Evolutionary conservation across 2,329 filamentous ascomycete genomes (phyloP).

Genomic region (Malbranchea zuffiana): DNA sequence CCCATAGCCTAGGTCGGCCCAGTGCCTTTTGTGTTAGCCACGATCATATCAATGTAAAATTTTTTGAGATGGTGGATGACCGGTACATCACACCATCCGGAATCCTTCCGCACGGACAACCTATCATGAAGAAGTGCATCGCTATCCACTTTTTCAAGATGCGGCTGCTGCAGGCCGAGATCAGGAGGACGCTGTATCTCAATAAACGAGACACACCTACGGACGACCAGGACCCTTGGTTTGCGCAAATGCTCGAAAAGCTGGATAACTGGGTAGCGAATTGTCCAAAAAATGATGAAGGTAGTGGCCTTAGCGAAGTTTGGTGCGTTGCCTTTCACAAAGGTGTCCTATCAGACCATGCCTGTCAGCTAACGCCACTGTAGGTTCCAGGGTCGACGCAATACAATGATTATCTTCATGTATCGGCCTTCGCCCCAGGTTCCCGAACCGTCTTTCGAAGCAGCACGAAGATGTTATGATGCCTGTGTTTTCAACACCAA

Average conservation of each 20-base stretch:
- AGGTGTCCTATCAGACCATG: too few relatives aligned
- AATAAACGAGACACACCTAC: constrained; percentile 66
- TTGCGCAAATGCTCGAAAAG: constrained; percentile 64
- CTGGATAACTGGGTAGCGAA: constrained; percentile 68
- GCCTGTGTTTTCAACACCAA: constrained; percentile 72
- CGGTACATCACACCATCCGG: constrained; percentile 68
- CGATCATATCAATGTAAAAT: constrained; percentile 74
- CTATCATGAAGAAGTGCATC: constrained; percentile 72
- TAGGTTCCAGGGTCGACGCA: constrained; percentile 58
- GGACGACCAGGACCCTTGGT: constrained; percentile 79
- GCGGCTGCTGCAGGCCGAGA: constrained; percentile 77
- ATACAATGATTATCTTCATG: constrained; percentile 79
- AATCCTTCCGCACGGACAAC: constrained; percentile 56
- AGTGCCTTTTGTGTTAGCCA: constrained; percentile 71
- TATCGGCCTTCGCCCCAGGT: constrained; percentile 88
- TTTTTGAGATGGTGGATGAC: constrained; percentile 74
- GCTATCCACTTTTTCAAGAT: constrained; percentile 91
- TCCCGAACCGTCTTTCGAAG: constrained; percentile 67
- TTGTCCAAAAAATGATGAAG: constrained; percentile 59
- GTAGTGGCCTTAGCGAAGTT: constrained; percentile 61
- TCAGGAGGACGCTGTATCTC: constrained; percentile 74
- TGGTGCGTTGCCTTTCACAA: constrained; percentile 51
- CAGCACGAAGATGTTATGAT: constrained; percentile 72
- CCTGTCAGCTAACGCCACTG: constrained; percentile 14
- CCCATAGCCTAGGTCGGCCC: constrained; percentile 78